Conservation (phyloP, 2,329 filamentous ascomycete species). For the Diaporthe ilicicola region DNA sequence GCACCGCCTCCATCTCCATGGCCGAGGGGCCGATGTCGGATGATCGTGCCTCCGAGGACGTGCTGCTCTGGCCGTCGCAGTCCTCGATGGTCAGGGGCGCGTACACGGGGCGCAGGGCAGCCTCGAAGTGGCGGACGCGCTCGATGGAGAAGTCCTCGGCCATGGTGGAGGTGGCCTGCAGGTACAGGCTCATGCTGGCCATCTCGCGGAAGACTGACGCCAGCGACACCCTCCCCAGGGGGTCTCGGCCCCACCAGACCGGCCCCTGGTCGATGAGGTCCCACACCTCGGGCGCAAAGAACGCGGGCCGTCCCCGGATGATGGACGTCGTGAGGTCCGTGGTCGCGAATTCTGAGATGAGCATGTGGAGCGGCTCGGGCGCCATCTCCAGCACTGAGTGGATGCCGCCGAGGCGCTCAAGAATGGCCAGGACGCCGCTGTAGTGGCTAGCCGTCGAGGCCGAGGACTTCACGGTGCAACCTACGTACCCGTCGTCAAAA, state of each 20-base stretch:
- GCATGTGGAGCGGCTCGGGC: constrained; percentile 45
- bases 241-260: constrained; percentile 53
- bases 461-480: constrained; percentile 42
- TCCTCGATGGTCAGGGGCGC: constrained; percentile 40
- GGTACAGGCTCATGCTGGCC: constrained; percentile 42
- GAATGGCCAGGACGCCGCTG: constrained; percentile 47
- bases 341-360: constrained; percentile 53
- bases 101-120: constrained; percentile 39
- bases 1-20: constrained; percentile 42
- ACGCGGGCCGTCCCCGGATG: constrained; percentile 48
- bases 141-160: constrained; percentile 40
- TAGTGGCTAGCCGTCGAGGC: constrained; percentile 47
- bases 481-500: constrained; percentile 50
- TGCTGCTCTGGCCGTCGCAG: constrained; percentile 21
- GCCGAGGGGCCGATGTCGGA: not conserved
- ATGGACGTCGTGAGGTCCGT: constrained; percentile 53
- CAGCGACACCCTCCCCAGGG: constrained; percentile 44
- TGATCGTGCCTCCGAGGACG: constrained; percentile 17
- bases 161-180: constrained; percentile 35
- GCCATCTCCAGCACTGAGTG: constrained; percentile 37
- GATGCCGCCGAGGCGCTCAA: constrained; percentile 44
- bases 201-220: constrained; percentile 46
- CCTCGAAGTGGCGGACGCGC: constrained; percentile 41
- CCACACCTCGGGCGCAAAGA: constrained; percentile 49
- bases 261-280: constrained; percentile 48